Base-by-base conservation (phyloP, 1,284 basidiomycete species). In the Apiotrichum laibachii region DNA sequence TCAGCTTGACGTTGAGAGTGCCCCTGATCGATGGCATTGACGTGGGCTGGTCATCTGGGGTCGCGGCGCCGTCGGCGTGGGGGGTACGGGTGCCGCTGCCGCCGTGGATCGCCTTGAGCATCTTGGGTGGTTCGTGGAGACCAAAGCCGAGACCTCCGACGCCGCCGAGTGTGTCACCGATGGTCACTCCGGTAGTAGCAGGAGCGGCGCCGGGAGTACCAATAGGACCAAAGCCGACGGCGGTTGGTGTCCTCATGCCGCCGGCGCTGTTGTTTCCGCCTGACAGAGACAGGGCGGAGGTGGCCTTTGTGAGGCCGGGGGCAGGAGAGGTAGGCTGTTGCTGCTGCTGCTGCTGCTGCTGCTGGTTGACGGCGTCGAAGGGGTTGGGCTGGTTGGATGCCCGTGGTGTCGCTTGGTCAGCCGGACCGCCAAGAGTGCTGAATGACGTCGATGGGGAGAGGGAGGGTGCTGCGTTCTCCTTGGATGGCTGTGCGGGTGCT, bases 1-100 rank as follows among this genome's bases (percentile, higher is more conserved):
- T 91, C 75, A 99, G 85, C 80, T 97, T 97, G 80, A 99, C 88
- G 68, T 92, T 90, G 57, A 99, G 81, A 88, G 91, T 70, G 88
- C 96, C 75, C 82, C 72, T 68, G 58, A 56, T 69, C 44, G 54
- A 59, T 39, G 60, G 58, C 22, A 59, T 48, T 35, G 21, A 60
- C 34, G 62, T 50, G 50, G 62, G 40, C 44, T 46, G 33, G 19
- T 39, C 34, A 50, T 46, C 33, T 22, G 59, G 50, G 9, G 62
- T 64, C 26, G 37, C 34, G 18, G 61, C 56, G 44, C 55, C 61
- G 51, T 60, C 59, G 26, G 26, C 26, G 3, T 60, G 59, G 37
- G 64, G 75, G 53, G 68, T 70, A 53, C 66, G 60, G 35, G 73
- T 64, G 31, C 73, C 71, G 39, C 72, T 69, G 22, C 55, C 59